A percentile compares a stretch with the other conserved stretches of the same genome.
phyloP scores from a whole-genome alignment of 1,284 basidiomycete species.

The Rhizoctonia solani region DNA sequence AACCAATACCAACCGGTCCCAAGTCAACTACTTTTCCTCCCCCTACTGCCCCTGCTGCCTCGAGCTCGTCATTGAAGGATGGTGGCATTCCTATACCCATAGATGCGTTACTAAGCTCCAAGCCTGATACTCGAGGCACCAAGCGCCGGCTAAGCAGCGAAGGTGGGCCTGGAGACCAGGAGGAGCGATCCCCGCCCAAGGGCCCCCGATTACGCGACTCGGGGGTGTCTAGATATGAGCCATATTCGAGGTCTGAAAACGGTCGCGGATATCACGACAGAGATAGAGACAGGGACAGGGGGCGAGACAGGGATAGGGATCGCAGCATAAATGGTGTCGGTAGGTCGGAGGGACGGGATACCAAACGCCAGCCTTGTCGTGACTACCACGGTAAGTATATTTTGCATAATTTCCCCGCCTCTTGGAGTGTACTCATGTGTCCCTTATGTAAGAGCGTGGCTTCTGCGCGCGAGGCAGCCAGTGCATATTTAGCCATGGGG shows the following conservation, averaged over 20 bases:
- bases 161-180: conserved; percentile 52
- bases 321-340: conserved; percentile 18
- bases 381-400: conserved; percentile 83
- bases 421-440: conserved; percentile 16
- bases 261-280: conserved; percentile 45
- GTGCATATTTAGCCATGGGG: conserved; percentile 91
- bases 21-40: conserved; percentile 40
- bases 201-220: conserved; percentile 68
- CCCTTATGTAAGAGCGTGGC: conserved; percentile 67
- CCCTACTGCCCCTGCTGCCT: conserved; percentile 40
- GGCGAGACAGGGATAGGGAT: conserved; percentile 42
- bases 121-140: conserved; percentile 56
- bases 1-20: conserved; percentile 49
- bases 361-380: conserved; percentile 64
- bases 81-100: conserved; percentile 77
- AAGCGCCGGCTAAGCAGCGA: conserved; percentile 68
- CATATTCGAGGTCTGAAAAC: conserved; percentile 14
- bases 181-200: conserved; percentile 60
- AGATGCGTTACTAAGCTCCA: conserved; percentile 59
- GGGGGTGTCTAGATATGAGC: conserved; percentile 61
- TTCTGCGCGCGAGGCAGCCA: conserved; percentile 88
- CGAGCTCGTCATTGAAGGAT: conserved; percentile 47
- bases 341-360: conserved; percentile 26
- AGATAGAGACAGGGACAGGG: conserved; percentile 44
- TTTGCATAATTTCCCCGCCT: conserved; percentile 24